phyloP scores from a whole-genome alignment of 768 basidiomycete species.

The Phylloporus scabripes region DNA sequence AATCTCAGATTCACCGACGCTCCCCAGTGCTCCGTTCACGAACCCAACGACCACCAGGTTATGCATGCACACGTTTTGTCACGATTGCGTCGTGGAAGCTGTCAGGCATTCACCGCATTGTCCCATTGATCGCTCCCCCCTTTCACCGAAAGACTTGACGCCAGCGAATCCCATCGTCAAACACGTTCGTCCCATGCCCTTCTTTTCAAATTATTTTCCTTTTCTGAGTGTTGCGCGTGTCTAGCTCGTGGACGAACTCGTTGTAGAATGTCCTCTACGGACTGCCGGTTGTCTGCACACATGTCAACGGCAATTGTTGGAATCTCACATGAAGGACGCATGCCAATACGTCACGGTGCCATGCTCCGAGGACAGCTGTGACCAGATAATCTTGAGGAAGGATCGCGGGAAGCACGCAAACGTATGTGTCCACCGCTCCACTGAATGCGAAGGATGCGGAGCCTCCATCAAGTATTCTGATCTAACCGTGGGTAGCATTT shows the following conservation, averaged over 20 bases:
- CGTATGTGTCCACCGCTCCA: slow-evolving; percentile 33
- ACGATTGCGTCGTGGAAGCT: slow-evolving; percentile 71
- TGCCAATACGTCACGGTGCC: slow-evolving; percentile 54
- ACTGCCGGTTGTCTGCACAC: slow-evolving; percentile 55
- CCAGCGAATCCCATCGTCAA: slow-evolving; percentile 74
- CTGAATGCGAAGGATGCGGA: slow-evolving; percentile 38
- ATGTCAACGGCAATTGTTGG: slow-evolving; percentile 63
- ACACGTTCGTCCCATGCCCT: slow-evolving; percentile 33
- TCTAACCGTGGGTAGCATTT: slow-evolving; percentile 32
- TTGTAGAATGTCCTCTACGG: slow-evolving; percentile 64
- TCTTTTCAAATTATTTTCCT: slow-evolving; percentile 1
- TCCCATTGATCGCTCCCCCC: slow-evolving; percentile 75
- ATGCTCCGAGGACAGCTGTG: slow-evolving; percentile 47
- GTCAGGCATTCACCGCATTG: slow-evolving; percentile 65
- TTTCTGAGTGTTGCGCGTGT: slow-evolving; percentile 7
- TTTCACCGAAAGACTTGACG: slow-evolving; percentile 51
- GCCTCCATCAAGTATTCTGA: slow-evolving; percentile 30
- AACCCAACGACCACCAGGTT: slow-evolving; percentile 69
- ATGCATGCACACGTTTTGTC: slow-evolving; percentile 84
- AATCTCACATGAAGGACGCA: slow-evolving; percentile 52
- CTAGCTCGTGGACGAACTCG: slow-evolving; percentile 79
- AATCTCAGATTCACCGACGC: slow-evolving; percentile 8
- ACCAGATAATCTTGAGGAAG: slow-evolving; percentile 39
- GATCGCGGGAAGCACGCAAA: slow-evolving; percentile 41
- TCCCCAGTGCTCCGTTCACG: slow-evolving; percentile 58